A percentile compares a stretch with the other conserved stretches of the same genome.
Conservation (phyloP, 2,329 filamentous ascomycete genomes). For the Rugonectria rugulosa region DNA sequence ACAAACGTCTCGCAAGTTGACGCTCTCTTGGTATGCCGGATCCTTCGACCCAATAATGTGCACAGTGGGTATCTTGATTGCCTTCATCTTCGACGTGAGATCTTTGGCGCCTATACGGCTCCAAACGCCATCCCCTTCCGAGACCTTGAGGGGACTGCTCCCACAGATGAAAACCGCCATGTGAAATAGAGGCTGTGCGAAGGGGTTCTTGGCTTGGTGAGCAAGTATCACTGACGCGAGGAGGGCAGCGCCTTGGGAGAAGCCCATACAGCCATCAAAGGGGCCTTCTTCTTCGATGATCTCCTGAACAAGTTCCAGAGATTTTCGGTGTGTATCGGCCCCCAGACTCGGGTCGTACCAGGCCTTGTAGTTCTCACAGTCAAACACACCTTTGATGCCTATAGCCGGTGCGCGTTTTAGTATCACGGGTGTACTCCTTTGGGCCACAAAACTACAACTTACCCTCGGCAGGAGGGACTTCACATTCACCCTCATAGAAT, state of each 20-base stretch:
- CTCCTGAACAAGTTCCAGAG: neutral
- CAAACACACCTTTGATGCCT: constrained; percentile 4
- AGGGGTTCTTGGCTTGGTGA: neutral
- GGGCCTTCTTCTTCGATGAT: constrained; percentile 7
- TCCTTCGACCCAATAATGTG: constrained; percentile 9
- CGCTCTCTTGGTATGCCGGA: constrained; percentile 4
- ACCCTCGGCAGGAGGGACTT: constrained; percentile 7
- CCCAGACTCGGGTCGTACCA: constrained; percentile 8
- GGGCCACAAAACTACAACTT: neutral
- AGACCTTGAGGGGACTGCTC: constrained; percentile 4
- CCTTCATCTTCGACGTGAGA: neutral
- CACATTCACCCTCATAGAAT: constrained; percentile 5
- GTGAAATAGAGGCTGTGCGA: neutral
- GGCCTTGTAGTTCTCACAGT: constrained; percentile 4
- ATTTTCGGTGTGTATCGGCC: neutral
- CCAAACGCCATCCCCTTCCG: neutral
- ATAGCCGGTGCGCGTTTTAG: neutral
- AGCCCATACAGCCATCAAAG: constrained; percentile 11
- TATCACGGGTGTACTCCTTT: too few species aligned
- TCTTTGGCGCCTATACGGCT: neutral
- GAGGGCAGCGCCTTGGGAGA: constrained; percentile 7
- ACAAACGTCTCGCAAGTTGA: constrained; percentile 11
- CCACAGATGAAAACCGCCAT: constrained; percentile 14
- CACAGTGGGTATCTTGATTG: constrained; percentile 8
- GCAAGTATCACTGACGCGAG: constrained; percentile 4